These are phyloP conservation scores for Trichoderma orchidacearum DNA, from an alignment of 495 filamentous ascomycete species.

Conservation along the genomic window DNA sequence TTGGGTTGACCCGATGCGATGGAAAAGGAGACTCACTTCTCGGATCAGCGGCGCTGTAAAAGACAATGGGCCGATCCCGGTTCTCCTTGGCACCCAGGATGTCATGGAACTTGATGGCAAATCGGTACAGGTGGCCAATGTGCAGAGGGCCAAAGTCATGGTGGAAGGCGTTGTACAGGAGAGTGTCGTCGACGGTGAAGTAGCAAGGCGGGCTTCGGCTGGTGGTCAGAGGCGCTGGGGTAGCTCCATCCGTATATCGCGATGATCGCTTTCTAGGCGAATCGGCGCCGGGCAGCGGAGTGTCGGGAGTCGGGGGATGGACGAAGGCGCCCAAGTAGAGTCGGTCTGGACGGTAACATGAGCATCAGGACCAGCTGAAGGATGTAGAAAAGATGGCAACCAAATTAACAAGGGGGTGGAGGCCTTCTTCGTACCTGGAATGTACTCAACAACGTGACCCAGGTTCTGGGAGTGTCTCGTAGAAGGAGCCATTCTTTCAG, in stretches of 20 bases:
- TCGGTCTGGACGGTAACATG: constrained; percentile 46
- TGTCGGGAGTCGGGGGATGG: constrained; percentile 60
- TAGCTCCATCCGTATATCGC: constrained; percentile 43
- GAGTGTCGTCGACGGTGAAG: constrained; percentile 84
- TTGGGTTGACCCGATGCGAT: no score
- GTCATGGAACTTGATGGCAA: constrained; percentile 88
- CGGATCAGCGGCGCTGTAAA: constrained; percentile 86
- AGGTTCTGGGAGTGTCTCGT: constrained; percentile 22
- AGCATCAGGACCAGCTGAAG: constrained; percentile 15
- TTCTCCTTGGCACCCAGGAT: constrained; percentile 73
- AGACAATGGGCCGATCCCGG: constrained; percentile 73
- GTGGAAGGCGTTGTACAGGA: constrained; percentile 97
- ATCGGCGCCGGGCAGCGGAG: constrained; percentile 72
- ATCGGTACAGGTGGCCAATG: constrained; percentile 92
- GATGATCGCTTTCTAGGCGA: constrained; percentile 65
- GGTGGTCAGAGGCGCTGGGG: constrained; percentile 21
- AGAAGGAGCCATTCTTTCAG: constrained; percentile 28
- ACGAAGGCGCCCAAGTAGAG: constrained; percentile 91
- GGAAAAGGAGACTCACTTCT: constrained; percentile 53
- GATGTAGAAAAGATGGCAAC: no score
- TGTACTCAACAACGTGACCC: constrained; percentile 44
- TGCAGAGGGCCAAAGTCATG: constrained; percentile 96
- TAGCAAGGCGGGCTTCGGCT: constrained; percentile 55
- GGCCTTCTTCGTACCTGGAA: constrained; percentile 43
- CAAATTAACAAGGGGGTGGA: no score